Base-by-base conservation (phyloP, 2,329 filamentous ascomycete genomes). In the Furcasterigmium furcatum region DNA sequence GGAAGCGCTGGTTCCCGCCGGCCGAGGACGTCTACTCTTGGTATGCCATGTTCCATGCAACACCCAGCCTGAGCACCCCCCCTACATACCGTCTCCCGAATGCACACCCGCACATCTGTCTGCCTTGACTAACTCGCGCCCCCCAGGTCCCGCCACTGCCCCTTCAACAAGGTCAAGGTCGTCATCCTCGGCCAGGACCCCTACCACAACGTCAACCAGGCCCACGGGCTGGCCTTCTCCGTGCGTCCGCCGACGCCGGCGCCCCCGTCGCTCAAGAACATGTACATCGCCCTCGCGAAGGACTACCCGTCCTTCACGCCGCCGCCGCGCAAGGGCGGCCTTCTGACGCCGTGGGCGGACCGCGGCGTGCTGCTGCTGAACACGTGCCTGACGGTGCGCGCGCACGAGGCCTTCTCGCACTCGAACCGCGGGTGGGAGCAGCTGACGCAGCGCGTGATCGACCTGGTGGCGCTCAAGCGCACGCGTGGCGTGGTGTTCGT, bases 151-250 rank as follows among this genome's bases (percentile, higher is more conserved):
- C 87, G 91, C 21, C 87, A 95, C 65, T 96, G 92, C 1, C 91
- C 94, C 8, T 84, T 99, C 56, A 73, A 85, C 70, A 85, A 77
- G 13, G 91, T 97, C 64, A 96, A 95, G 66, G 87, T 88, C 46
- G 91, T 99, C 49, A 91, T 99, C 60, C 68, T 97, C 45, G 94
- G 94, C 53, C 94, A 99, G 71, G 94, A 99, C 64, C 94, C 94
- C 3, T 99, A 99, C 67, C 94, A 99, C 73, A 95, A 95, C 64
- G 66, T 82, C 64, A 95, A 95, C 66, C 94, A 99, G 74, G 94
- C 94, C 42, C 94, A 97, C 66, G 94, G 94, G 36, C 84, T 99
- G 48, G 92, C 88, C 63, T 99, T 99, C 76, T 96, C 90, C 40
- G 91, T 97, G 45, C 88, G 88, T 9, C 85, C 92, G 4, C 94